Base-by-base conservation (phyloP, 352 stramenopile species). In the Hyaloperonospora brassicae region DNA sequence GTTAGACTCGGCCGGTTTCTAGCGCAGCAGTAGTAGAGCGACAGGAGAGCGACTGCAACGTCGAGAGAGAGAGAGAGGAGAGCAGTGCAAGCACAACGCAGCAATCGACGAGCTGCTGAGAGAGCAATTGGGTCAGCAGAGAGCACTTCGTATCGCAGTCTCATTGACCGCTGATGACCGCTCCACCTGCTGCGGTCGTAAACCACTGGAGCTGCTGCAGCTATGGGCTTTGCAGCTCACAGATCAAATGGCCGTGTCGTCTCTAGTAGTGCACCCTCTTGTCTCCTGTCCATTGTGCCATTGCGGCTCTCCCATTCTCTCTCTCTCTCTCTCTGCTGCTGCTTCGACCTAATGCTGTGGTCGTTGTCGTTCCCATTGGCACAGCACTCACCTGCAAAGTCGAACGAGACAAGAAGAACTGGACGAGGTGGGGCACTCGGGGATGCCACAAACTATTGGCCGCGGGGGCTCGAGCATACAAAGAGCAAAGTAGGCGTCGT, bases 381-480 rank as follows among this genome's bases (percentile, higher is more conserved):
- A n/a, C n/a, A n/a, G n/a, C 48, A 55, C 67, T 73, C 79, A 84
- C 73, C 73, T 81, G 71, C 69, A 81, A 76, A 84, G 72, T 73
- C 72, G 73, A 84, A 84, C 73, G 73, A 84, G 73, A 84, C 72
- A 84, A 84, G 68, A 80, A 79, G 79, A 89, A 89, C 76, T 89
- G 79, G 60, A 22, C 57, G 63, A 64, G 47, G 61, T 55, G 38
- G 34, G 50, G 49, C 14, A 42, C 52, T n/a, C 24, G 48, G 2
- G 57, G 48, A 36, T 47, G 58, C 55, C n/a, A n/a, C n/a, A 63
- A 89, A 89, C 72, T 89, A 89, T 89, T 89, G 78, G 78, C 76
- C 76, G 73, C 55, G 78, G 72, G 79, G 73, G 73, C 73, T 57
- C 63, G 69, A 78, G 50, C 50, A 87, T 87, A 87, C 76, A 85